Percentiles rank a stretch among this genome's conserved stretches.
phyloP scores from a whole-genome alignment of 2,329 filamentous ascomycete genomes.

The Botrytis aclada region DNA sequence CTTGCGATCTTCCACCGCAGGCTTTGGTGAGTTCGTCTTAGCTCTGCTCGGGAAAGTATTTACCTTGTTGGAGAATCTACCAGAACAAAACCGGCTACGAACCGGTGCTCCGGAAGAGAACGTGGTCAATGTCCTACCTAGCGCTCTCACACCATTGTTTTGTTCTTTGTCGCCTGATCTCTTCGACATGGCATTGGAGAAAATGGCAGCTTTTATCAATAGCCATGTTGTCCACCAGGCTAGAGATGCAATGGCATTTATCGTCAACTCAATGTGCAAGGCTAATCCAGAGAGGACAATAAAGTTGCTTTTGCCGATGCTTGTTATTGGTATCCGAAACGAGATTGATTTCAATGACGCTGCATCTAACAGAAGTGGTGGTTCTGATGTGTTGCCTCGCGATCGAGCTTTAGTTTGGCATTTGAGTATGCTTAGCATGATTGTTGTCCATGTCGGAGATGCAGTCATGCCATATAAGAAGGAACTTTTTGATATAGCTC shows the following conservation, averaged over 20 bases:
- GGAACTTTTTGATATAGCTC: slow-evolving; percentile 84
- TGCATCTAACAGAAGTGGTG: slow-evolving; percentile 89
- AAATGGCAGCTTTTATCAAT: slow-evolving; percentile 86
- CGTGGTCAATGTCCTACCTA: slow-evolving; percentile 91
- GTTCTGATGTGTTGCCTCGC: slow-evolving; percentile 86
- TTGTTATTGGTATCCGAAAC: slow-evolving; percentile 87
- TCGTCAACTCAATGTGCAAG: slow-evolving; percentile 93
- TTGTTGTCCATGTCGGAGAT: slow-evolving; percentile 89
- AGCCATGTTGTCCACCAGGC: slow-evolving; percentile 97
- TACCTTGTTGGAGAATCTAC: slow-evolving; percentile 89
- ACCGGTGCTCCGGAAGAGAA: slow-evolving; percentile 94
- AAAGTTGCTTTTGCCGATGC: slow-evolving; percentile 83
- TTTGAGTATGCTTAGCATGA: slow-evolving; percentile 96
- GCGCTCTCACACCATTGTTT: slow-evolving; percentile 85
- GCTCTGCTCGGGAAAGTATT: slow-evolving; percentile 93
- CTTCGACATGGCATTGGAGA: slow-evolving; percentile 87
- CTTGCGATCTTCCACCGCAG: slow-evolving; percentile 87
- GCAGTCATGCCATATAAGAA: slow-evolving; percentile 86
- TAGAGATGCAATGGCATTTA: slow-evolving; percentile 97
- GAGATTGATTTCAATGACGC: slow-evolving; percentile 97
- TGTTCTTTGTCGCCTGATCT: slow-evolving; percentile 88
- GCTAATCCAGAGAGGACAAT: slow-evolving; percentile 91
- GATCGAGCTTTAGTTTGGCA: slow-evolving; percentile 96
- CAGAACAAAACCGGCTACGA: slow-evolving; percentile 82
- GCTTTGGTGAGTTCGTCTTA: slow-evolving; percentile 87